Conservation (phyloP, 2,329 filamentous ascomycete genomes). For the Pyricularia sp. region DNA sequence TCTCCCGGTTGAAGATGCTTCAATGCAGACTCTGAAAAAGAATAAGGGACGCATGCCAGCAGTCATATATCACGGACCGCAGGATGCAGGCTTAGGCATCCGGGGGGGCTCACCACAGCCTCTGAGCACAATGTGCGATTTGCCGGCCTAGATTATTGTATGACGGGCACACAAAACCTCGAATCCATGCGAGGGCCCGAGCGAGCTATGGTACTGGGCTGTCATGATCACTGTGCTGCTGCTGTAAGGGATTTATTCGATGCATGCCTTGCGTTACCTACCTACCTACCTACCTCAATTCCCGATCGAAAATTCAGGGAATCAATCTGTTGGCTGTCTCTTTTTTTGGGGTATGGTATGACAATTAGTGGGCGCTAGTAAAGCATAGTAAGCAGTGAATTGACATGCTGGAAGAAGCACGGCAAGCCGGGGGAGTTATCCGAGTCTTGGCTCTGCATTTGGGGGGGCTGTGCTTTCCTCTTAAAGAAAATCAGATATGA, state of each 20-base stretch:
- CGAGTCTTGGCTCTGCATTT: neutral
- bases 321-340: neutral
- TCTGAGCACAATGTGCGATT: neutral
- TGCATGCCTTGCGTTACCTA: too few species aligned
- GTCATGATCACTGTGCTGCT: too few species aligned
- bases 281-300: neutral
- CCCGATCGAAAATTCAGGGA: neutral
- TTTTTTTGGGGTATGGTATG: neutral
- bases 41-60: neutral
- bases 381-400: neutral
- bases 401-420: neutral
- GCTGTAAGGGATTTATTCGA: too few species aligned
- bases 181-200: neutral
- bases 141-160: neutral
- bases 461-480: neutral
- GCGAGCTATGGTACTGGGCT: too few species aligned
- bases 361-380: neutral
- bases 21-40: neutral
- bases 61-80: neutral
- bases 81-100: neutral
- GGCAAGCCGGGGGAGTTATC: neutral
- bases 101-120: neutral
- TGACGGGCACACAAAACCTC: neutral
- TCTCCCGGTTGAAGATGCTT: neutral
- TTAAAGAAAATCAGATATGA: neutral